Evolutionary conservation across 768 basidiomycete genomes (phyloP).

Genomic region (Lactifluus echinatus): DNA sequence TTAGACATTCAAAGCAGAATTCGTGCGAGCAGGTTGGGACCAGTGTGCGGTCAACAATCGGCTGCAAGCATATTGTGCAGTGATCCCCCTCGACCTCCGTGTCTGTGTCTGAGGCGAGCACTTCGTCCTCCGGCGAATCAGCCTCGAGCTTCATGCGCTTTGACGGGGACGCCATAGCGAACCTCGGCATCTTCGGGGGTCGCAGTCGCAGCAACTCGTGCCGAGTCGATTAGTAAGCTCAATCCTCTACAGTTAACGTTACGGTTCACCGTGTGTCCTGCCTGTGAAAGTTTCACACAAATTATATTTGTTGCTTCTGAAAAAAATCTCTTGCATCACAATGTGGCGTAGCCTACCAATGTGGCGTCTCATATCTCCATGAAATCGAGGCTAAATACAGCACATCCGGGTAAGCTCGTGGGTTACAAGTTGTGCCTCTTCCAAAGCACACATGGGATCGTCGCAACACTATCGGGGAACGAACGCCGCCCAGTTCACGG

Average conservation of each 20-base stretch:
- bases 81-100: slow-evolving; percentile 42
- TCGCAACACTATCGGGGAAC: background rate
- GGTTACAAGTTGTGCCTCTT: background rate
- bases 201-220: too few relatives aligned
- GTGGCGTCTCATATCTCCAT: background rate
- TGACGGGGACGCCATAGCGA: too few relatives aligned
- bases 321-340: background rate
- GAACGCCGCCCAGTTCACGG: slow-evolving; percentile 10
- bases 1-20: slow-evolving; percentile 88
- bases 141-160: slow-evolving; percentile 1
- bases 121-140: background rate
- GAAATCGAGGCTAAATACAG: background rate
- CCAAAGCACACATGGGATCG: background rate
- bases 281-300: too few relatives aligned
- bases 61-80: slow-evolving; percentile 84
- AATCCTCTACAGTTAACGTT: too few relatives aligned
- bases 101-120: background rate
- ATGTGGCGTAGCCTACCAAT: background rate
- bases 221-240: too few relatives aligned
- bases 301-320: background rate
- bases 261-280: too few relatives aligned
- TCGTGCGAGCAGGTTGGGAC: slow-evolving; percentile 84
- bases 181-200: too few relatives aligned
- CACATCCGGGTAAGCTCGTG: background rate
- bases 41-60: slow-evolving; percentile 66